Conservation (phyloP, 2,329 filamentous ascomycete genomes). For the Colletotrichum tropicicola region DNA sequence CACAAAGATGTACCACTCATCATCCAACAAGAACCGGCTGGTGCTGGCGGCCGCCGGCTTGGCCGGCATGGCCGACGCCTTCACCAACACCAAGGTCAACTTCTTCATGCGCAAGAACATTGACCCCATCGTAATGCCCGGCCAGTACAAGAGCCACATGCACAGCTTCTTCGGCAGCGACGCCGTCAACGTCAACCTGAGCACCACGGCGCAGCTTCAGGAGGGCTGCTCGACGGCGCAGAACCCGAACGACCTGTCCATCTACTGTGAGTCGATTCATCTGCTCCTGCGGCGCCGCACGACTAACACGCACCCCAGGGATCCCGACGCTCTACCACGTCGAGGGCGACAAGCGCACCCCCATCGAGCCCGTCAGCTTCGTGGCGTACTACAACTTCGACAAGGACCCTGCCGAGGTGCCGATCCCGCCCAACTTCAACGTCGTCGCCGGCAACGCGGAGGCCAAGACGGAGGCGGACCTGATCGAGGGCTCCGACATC, state of each 20-base stretch:
- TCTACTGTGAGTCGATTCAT: conserved; percentile 45
- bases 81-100: conserved; percentile 34
- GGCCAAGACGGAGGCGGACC: conserved; percentile 40
- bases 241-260: conserved; percentile 53
- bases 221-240: conserved; percentile 50
- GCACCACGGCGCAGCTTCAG: conserved; percentile 40
- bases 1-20: conserved; percentile 1
- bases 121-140: conserved; percentile 42
- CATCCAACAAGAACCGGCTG: not conserved
- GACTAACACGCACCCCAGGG: no score
- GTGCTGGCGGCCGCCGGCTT: conserved; percentile 1
- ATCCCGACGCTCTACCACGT: conserved; percentile 53
- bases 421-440: conserved; percentile 52
- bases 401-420: conserved; percentile 50
- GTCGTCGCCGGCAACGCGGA: conserved; percentile 51
- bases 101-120: conserved; percentile 44
- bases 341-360: conserved; percentile 45
- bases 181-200: conserved; percentile 40
- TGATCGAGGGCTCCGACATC: conserved; percentile 28
- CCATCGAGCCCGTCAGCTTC: conserved; percentile 49
- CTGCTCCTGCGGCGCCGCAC: no score
- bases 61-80: conserved; percentile 29
- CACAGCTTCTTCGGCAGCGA: conserved; percentile 47
- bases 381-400: conserved; percentile 53
- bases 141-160: conserved; percentile 42